Conservation (phyloP, 1,284 basidiomycete species). For the Cryptococcus sp. region DNA sequence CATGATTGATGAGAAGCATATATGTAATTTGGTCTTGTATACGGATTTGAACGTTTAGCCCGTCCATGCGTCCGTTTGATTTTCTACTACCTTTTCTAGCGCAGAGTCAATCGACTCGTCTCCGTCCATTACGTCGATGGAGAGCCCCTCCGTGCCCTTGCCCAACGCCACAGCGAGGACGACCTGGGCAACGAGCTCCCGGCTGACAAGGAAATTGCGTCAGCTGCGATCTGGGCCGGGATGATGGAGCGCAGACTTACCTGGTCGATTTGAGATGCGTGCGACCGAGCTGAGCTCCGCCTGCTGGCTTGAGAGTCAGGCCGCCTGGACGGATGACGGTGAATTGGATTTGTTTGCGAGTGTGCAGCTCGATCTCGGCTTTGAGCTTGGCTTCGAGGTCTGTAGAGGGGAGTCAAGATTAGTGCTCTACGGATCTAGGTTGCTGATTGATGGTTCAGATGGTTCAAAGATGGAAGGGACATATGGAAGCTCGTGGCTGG, state of each 20-base stretch:
- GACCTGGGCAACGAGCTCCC: conserved; percentile 66
- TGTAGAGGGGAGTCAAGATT: conserved; percentile 5
- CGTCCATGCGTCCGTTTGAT: conserved; percentile 35
- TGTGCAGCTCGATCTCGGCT: conserved; percentile 67
- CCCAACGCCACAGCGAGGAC: conserved; percentile 61
- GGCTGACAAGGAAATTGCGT: conserved; percentile 28
- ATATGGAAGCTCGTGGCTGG: too few species aligned
- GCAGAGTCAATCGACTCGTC: conserved; percentile 60
- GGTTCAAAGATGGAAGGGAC: too few species aligned
- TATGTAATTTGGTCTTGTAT: too few species aligned
- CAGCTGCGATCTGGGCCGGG: conserved; percentile 1
- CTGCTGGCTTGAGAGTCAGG: conserved; percentile 61
- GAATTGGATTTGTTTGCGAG: conserved; percentile 65
- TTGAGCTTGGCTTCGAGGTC: conserved; percentile 69
- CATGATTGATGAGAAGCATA: too few species aligned
- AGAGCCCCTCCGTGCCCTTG: conserved; percentile 63
- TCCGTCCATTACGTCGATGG: conserved; percentile 66
- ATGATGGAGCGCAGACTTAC: conserved; percentile 50
- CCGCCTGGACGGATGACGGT: conserved; percentile 69
- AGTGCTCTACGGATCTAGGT: too few species aligned
- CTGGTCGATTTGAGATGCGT: conserved; percentile 59
- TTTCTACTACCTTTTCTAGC: conserved; percentile 66
- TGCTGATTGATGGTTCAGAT: too few species aligned
- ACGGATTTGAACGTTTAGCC: conserved; percentile 13
- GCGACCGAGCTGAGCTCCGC: conserved; percentile 61